phyloP scores from a whole-genome alignment of 2,329 filamentous ascomycete species.

The Simplicillium aogashimaense region DNA sequence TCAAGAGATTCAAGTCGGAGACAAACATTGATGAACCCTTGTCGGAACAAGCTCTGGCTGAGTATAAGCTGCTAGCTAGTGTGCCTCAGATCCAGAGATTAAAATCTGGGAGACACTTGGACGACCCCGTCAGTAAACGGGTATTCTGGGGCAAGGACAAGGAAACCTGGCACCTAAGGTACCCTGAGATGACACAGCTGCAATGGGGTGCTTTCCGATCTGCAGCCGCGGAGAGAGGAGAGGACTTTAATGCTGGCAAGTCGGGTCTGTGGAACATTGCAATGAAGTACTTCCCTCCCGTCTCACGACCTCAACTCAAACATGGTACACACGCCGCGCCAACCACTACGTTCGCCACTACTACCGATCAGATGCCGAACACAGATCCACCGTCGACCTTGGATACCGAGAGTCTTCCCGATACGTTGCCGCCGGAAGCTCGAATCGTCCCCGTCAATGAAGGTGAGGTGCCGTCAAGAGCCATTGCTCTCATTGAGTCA shows the following conservation, averaged over 20 bases:
- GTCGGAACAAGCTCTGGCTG: constrained; percentile 25
- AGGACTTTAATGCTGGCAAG: constrained; percentile 43
- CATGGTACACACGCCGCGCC: too few species aligned
- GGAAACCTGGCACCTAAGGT: constrained; percentile 49
- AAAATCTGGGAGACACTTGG: constrained; percentile 46
- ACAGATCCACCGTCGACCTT: constrained; percentile 15
- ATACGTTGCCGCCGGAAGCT: constrained; percentile 25
- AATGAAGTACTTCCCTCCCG: constrained; percentile 48
- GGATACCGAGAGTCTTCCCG: constrained; percentile 18
- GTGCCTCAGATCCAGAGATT: constrained; percentile 39
- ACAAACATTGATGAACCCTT: constrained; percentile 23
- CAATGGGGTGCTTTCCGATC: constrained; percentile 45
- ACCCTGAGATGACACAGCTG: constrained; percentile 53
- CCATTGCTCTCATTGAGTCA: constrained; percentile 58
- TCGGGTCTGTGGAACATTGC: constrained; percentile 45
- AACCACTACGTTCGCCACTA: too few species aligned
- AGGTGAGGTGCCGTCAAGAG: constrained; percentile 23
- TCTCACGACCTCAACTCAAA: constrained; percentile 7
- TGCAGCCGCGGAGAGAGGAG: constrained; percentile 38
- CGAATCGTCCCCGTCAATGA: constrained; percentile 23
- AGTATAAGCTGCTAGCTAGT: constrained; percentile 35
- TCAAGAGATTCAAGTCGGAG: constrained; percentile 47
- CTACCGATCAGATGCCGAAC: neutral
- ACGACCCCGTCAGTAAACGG: constrained; percentile 44
- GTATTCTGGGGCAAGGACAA: constrained; percentile 49